phyloP scores from a whole-genome alignment of 2,329 filamentous ascomycete species.

The Ascochyta rabiei region DNA sequence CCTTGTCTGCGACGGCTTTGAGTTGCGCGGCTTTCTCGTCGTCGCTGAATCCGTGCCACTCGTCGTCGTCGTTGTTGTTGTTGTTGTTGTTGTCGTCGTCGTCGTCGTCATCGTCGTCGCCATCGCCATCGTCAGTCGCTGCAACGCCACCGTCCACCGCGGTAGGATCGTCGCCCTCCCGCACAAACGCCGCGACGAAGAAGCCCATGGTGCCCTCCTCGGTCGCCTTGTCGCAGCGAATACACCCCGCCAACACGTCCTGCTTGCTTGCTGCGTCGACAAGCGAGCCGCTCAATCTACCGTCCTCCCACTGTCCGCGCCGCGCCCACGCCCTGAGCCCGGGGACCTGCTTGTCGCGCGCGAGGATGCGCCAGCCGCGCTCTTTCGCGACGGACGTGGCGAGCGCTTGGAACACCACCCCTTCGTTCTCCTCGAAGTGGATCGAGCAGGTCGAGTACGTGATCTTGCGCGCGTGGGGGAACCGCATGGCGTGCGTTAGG shows the following conservation, averaged over 20 bases:
- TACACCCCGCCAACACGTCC: slow-evolving; percentile 72
- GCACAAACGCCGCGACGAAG: slow-evolving; percentile 87
- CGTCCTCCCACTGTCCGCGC: slow-evolving; percentile 56
- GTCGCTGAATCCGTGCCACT: slow-evolving; percentile 54
- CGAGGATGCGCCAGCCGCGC: slow-evolving; percentile 79
- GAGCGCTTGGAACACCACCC: slow-evolving; percentile 76
- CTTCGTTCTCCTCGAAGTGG: slow-evolving; percentile 86
- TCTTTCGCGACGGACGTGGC: slow-evolving; percentile 67
- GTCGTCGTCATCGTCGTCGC: slow-evolving; percentile 1
- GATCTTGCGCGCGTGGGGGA: slow-evolving; percentile 69
- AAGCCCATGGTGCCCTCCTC: slow-evolving; percentile 90
- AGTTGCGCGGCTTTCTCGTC: slow-evolving; percentile 22
- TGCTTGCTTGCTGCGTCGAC: slow-evolving; percentile 36
- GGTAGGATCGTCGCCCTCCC: too few relatives aligned
- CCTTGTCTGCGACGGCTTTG: slow-evolving; percentile 5
- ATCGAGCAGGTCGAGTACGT: slow-evolving; percentile 96
- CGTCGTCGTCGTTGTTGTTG: slow-evolving; percentile 40
- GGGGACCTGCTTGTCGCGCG: slow-evolving; percentile 72
- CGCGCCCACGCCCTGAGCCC: slow-evolving; percentile 80
- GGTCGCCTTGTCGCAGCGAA: slow-evolving; percentile 81
- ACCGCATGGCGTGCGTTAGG: slow-evolving; percentile 81
- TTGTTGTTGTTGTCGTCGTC: slow-evolving; percentile 24
- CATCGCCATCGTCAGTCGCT: background rate
- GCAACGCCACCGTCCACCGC: background rate
- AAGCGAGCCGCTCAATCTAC: slow-evolving; percentile 50